A percentile compares a stretch with the other conserved stretches of the same genome.
Conservation (phyloP, 2,329 filamentous ascomycete genomes). For the Xylariomycetidae sp. region DNA sequence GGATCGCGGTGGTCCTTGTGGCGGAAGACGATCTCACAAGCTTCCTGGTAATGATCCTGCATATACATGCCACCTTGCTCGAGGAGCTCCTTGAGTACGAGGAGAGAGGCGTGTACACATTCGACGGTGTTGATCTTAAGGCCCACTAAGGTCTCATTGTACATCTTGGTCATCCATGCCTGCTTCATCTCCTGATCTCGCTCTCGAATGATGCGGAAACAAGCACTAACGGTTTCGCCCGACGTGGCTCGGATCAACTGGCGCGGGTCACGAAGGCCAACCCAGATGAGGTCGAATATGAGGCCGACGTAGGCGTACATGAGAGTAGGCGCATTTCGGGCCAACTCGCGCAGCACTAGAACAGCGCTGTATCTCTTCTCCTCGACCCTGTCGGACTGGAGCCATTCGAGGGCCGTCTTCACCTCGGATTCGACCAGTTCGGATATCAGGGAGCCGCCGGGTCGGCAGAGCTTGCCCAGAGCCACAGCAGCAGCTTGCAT, state of each 20-base stretch:
- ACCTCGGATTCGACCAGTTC: constrained; percentile 96
- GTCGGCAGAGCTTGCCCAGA: constrained; percentile 83
- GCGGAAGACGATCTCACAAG: constrained; percentile 86
- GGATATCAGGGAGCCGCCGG: constrained; percentile 88
- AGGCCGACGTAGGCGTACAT: constrained; percentile 95
- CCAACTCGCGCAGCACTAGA: constrained; percentile 83
- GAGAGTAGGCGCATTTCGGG: constrained; percentile 86
- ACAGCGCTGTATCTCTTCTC: constrained; percentile 91
- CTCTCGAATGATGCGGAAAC: constrained; percentile 92
- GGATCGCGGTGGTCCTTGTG: constrained; percentile 90
- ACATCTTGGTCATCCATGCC: constrained; percentile 86
- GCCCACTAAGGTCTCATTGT: constrained; percentile 76
- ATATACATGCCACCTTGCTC: constrained; percentile 98
- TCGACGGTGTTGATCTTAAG: constrained; percentile 79
- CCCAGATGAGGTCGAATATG: constrained; percentile 95
- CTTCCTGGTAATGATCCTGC: constrained; percentile 88
- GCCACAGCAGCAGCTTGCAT: constrained; percentile 89
- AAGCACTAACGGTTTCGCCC: constrained; percentile 88
- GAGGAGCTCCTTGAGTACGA: constrained; percentile 88
- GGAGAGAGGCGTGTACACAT: constrained; percentile 85
- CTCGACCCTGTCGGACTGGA: constrained; percentile 91
- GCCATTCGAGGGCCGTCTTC: constrained; percentile 92
- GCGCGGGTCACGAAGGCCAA: constrained; percentile 82
- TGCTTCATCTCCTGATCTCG: constrained; percentile 84
- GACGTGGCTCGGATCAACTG: constrained; percentile 89